These are phyloP conservation scores for Starmerella gropengiesseri DNA, from an alignment of 805 yeast genomes.

Conservation along the genomic window DNA sequence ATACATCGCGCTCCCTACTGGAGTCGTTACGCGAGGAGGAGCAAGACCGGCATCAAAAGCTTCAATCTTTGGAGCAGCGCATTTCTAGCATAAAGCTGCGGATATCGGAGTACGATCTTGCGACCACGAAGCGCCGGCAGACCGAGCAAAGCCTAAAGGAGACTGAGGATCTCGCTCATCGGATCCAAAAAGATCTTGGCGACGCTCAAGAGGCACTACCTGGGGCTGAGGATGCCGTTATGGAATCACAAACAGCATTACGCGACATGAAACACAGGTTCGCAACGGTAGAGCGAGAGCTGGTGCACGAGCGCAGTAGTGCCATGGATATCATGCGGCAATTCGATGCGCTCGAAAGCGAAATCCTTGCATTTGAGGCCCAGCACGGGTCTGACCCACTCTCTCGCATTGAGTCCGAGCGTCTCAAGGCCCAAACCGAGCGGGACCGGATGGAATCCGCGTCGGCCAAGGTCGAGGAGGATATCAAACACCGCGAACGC, in stretches of 20 bases:
- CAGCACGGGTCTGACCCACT: constrained; percentile 12
- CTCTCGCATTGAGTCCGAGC: neutral
- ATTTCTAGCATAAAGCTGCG: constrained; percentile 15
- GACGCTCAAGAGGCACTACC: constrained; percentile 4
- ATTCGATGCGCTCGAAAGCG: constrained; percentile 12
- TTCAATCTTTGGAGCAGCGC: constrained; percentile 11
- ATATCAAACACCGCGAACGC: neutral
- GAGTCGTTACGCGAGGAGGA: constrained; percentile 9
- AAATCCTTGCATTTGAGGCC: constrained; percentile 9
- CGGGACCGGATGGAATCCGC: neutral
- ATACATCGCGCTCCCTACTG: neutral
- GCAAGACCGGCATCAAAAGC: neutral
- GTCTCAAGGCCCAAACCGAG: neutral
- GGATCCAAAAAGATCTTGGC: neutral
- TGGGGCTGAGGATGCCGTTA: constrained; percentile 1
- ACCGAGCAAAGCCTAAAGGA: constrained; percentile 1
- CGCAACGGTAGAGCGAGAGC: constrained; percentile 11
- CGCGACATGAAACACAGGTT: neutral
- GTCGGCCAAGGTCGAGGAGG: neutral
- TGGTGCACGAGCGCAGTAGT: constrained; percentile 6
- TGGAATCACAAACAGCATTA: neutral
- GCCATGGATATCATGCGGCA: neutral
- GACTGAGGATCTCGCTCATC: neutral
- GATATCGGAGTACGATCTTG: constrained; percentile 22
- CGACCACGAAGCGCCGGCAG: neutral